These are phyloP conservation scores for Starmera stellimalicola DNA, from an alignment of 1,139 yeast species.

Conservation along the genomic window DNA sequence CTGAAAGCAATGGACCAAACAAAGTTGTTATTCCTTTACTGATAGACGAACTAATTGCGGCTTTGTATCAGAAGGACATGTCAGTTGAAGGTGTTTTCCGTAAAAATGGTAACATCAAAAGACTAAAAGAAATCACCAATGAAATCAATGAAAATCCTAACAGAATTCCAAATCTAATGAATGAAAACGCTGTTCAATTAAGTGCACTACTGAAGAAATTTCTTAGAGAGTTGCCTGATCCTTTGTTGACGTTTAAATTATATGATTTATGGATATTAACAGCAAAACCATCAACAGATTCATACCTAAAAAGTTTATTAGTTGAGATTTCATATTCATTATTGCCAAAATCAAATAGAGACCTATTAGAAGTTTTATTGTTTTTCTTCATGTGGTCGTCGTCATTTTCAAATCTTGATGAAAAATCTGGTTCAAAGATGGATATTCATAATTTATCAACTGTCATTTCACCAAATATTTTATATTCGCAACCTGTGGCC, in stretches of 20 bases:
- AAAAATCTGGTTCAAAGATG: conserved; percentile 91
- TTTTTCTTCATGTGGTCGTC: conserved; percentile 94
- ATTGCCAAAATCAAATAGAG: conserved; percentile 77
- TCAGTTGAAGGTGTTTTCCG: conserved; percentile 96
- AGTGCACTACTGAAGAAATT: conserved; percentile 92
- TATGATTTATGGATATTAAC: conserved; percentile 79
- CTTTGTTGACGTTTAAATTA: conserved; percentile 68
- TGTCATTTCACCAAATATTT: conserved; percentile 86
- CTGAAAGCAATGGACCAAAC: conserved; percentile 78
- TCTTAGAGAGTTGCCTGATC: conserved; percentile 87
- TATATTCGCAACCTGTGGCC: conserved; percentile 38
- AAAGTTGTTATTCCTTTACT: conserved; percentile 76
- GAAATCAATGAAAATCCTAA: conserved; percentile 69
- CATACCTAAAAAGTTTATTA: conserved; percentile 40
- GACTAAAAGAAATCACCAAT: conserved; percentile 65
- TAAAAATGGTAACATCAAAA: conserved; percentile 89
- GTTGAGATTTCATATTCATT: conserved; percentile 69
- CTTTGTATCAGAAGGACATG: conserved; percentile 87
- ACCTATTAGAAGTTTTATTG: conserved; percentile 75
- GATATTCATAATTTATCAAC: conserved; percentile 93
- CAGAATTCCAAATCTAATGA: conserved; percentile 60
- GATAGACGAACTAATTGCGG: conserved; percentile 75
- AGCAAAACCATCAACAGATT: conserved; percentile 45
- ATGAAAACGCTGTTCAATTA: conserved; percentile 82
- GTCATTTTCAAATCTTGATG: conserved; percentile 84